These are phyloP conservation scores for Physaria fendleri DNA, from an alignment of 345 rosid species.

Conservation along the genomic window DNA sequence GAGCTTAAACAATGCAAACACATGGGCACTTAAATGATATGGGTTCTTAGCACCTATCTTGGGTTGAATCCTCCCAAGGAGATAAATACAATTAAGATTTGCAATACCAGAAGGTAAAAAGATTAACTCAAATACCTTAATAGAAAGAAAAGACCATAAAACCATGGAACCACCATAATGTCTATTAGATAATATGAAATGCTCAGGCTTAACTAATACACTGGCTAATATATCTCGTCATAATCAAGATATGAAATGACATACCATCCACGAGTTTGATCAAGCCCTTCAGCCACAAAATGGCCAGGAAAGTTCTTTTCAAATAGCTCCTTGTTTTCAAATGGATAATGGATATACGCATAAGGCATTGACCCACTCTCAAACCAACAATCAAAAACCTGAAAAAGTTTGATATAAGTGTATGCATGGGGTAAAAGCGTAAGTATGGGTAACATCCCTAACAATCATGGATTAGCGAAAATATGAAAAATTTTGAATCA, in stretches of 20 bases:
- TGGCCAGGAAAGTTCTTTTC: constrained; percentile 96
- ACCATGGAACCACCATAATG: constrained; percentile 2
- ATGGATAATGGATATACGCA: constrained; percentile 97
- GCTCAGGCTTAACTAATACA: not conserved
- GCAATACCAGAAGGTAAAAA: not conserved
- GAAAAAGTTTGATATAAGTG: constrained; percentile 16
- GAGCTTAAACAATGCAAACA: not conserved
- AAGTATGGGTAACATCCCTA: constrained; percentile 3
- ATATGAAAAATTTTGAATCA: constrained; percentile 5
- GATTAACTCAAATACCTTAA: not conserved
- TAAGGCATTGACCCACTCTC: constrained; percentile 99
- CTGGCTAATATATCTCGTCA: not conserved
- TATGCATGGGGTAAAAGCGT: not conserved
- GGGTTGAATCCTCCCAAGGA: not conserved
- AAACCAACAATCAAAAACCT: constrained; percentile 99
- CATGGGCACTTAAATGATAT: constrained; percentile 2
- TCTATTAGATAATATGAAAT: not conserved
- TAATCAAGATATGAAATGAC: constrained; percentile 23
- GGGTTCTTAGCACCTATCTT: not conserved
- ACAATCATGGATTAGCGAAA: not conserved
- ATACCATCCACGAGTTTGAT: constrained; percentile 99
- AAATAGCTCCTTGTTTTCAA: constrained; percentile 83
- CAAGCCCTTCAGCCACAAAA: constrained; percentile 98
- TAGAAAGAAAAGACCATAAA: not conserved
- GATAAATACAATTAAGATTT: not conserved